phyloP scores from a whole-genome alignment of 768 basidiomycete genomes.

The Tricholomella constricta region DNA sequence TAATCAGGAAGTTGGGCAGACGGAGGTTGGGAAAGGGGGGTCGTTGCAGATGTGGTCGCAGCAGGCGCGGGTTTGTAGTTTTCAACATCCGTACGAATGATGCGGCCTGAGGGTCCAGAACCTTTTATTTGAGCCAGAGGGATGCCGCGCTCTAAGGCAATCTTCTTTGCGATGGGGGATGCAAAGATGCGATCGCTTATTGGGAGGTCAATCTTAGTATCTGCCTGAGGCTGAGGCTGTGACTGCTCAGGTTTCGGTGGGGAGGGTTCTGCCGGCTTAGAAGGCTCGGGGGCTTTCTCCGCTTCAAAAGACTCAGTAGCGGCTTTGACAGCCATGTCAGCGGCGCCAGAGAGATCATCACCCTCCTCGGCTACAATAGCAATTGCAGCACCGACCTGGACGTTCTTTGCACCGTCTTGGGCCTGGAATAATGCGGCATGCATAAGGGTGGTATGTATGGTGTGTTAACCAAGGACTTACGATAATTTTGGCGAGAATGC shows the following conservation, averaged over 20 bases:
- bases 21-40: constrained; percentile 49
- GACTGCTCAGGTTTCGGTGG: constrained; percentile 34
- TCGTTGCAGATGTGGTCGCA: constrained; percentile 41
- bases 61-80: constrained; percentile 68
- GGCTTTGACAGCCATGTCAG: constrained; percentile 68
- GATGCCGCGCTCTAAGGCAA: constrained; percentile 92
- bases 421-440: constrained; percentile 46
- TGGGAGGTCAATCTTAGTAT: constrained; percentile 56
- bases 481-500: constrained; percentile 94
- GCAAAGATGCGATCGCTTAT: constrained; percentile 89
- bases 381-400: constrained; percentile 85
- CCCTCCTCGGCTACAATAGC: constrained; percentile 94
- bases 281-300: constrained; percentile 27
- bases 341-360: constrained; percentile 87
- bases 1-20: constrained; percentile 70
- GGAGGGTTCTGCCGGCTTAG: constrained; percentile 14
- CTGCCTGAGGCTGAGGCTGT: constrained; percentile 34
- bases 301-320: constrained; percentile 44
- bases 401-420: constrained; percentile 82
- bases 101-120: constrained; percentile 90
- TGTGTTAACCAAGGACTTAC: constrained; percentile 46
- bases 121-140: constrained; percentile 90
- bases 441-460: neutral
- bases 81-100: constrained; percentile 94
- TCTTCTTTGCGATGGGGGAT: constrained; percentile 94